Conservation (phyloP, 176 grass and related monocot genomes). For the Oryza nivara region DNA sequence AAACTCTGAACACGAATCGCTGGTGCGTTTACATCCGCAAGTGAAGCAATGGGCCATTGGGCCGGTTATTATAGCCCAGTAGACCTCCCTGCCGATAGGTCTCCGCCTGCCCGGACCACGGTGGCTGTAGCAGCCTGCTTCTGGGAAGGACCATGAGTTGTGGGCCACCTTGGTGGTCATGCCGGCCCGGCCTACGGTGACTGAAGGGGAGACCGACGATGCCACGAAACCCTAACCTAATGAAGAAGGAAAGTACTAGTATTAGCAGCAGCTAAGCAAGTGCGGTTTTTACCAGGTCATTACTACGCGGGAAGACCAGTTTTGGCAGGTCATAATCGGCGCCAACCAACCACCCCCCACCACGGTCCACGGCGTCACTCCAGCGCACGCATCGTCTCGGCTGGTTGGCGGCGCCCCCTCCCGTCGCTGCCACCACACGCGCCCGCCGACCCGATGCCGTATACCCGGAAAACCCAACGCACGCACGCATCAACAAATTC, state of each 20-base stretch:
- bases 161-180: no score
- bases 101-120: no score
- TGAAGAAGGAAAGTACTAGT: not conserved
- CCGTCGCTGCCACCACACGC: conserved; percentile 31
- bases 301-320: not conserved
- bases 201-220: no score
- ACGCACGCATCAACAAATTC: not conserved
- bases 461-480: conserved; percentile 8
- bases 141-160: no score
- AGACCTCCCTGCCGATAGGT: no score
- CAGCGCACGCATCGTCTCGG: conserved; percentile 26
- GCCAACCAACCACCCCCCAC: not conserved
- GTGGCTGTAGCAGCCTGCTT: no score
- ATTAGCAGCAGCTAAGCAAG: not conserved
- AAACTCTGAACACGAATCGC: no score
- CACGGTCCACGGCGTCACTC: not conserved
- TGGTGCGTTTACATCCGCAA: no score
- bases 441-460: conserved; percentile 23
- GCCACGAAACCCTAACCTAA: no score
- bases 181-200: no score
- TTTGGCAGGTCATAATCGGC: conserved; percentile 1
- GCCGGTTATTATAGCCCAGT: no score
- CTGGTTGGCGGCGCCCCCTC: conserved; percentile 29
- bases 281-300: not conserved
- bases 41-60: no score